A percentile compares a stretch with the other conserved stretches of the same genome.
Evolutionary conservation across 1,139 yeast genomes (phyloP).

Genomic region (Kurtzmaniella quercitrusa): DNA sequence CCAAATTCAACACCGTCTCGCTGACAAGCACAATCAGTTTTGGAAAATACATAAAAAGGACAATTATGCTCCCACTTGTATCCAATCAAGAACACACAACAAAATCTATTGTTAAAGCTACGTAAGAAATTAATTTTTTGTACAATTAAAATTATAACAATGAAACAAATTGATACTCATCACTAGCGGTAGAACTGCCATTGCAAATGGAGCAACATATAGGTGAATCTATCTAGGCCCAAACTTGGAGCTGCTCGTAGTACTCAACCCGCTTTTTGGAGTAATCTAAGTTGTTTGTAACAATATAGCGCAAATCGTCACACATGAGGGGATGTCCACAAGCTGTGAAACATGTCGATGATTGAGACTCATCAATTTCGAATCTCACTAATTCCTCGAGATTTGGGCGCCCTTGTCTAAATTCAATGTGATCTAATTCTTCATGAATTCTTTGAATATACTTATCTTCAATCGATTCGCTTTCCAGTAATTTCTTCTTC

Average conservation of each 20-base stretch:
- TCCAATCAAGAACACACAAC: no score
- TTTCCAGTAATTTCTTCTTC: constrained; percentile 1
- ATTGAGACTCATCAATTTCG: constrained; percentile 32
- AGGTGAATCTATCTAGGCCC: neutral
- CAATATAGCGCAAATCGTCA: constrained; percentile 42
- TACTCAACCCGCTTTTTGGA: constrained; percentile 18
- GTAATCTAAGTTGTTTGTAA: constrained; percentile 23
- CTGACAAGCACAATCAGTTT: no score
- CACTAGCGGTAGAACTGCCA: neutral
- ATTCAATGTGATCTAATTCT: constrained; percentile 26
- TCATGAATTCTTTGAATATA: constrained; percentile 11
- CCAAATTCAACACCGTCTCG: no score
- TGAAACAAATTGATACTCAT: neutral
- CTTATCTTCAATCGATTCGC: neutral
- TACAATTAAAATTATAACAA: neutral
- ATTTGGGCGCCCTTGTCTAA: constrained; percentile 45
- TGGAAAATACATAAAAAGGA: no score
- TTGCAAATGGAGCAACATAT: neutral
- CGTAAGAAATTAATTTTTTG: no score
- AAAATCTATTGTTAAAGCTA: no score
- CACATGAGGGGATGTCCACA: constrained; percentile 50
- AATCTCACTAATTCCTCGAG: constrained; percentile 29
- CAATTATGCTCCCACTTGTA: no score
- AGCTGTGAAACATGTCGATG: constrained; percentile 41
- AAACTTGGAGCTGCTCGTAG: constrained; percentile 6